Conservation (phyloP, 495 filamentous ascomycete species). For the Trichoderma asperelloides region DNA sequence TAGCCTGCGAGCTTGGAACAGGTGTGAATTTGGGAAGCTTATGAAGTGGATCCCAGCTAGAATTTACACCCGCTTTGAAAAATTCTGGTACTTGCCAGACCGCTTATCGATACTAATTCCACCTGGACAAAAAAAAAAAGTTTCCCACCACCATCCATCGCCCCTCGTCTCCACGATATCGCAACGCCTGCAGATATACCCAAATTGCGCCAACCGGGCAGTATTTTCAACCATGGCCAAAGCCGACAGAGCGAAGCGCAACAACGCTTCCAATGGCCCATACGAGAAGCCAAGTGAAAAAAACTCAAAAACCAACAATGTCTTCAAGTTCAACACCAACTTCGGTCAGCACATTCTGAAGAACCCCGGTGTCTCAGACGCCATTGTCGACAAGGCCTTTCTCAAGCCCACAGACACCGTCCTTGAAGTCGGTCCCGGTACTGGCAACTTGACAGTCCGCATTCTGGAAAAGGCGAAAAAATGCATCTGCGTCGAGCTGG, state of each 20-base stretch:
- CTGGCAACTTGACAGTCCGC: slow-evolving; percentile 69
- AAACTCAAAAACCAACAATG: slow-evolving; percentile 55
- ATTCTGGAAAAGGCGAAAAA: slow-evolving; percentile 82
- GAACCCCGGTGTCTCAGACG: slow-evolving; percentile 86
- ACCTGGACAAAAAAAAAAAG: not conserved
- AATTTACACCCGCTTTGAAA: not conserved
- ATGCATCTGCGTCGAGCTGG: slow-evolving; percentile 60
- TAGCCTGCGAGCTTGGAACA: not conserved
- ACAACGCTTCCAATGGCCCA: slow-evolving; percentile 39
- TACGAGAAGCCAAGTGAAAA: slow-evolving; percentile 43
- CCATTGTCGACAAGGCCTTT: slow-evolving; percentile 76
- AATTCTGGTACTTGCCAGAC: not conserved
- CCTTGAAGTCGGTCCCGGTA: slow-evolving; percentile 32
- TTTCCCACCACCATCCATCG: not conserved
- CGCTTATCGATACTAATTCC: slow-evolving; percentile 11
- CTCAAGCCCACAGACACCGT: slow-evolving; percentile 81
- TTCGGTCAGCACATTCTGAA: slow-evolving; percentile 85
- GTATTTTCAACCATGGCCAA: slow-evolving; percentile 44
- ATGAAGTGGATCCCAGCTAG: not conserved
- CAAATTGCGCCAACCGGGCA: not conserved
- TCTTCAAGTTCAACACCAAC: slow-evolving; percentile 61
- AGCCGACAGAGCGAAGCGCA: slow-evolving; percentile 51
- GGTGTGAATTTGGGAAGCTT: not conserved
- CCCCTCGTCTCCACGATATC: slow-evolving; percentile 3
- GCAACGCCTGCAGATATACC: not conserved